These are phyloP conservation scores for Mimosa pudica DNA, from an alignment of 306 rosid species.

Conservation along the genomic window DNA sequence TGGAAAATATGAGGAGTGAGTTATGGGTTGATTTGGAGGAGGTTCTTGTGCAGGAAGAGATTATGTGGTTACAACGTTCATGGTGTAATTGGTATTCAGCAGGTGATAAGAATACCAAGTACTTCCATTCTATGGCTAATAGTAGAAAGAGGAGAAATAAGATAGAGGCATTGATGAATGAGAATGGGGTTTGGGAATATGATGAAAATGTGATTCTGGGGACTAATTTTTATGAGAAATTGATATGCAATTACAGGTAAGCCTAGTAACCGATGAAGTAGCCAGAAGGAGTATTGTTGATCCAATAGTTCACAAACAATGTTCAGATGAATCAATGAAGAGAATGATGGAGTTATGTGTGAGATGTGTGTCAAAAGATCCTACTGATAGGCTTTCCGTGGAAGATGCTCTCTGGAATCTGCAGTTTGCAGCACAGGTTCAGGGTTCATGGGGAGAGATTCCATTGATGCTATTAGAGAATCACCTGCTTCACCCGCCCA, in stretches of 20 bases:
- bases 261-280: constrained; percentile 66
- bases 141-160: too few species aligned
- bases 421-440: constrained; percentile 95
- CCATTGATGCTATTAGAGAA: constrained; percentile 42
- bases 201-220: too few species aligned
- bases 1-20: too few species aligned
- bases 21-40: too few species aligned
- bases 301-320: constrained; percentile 76
- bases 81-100: too few species aligned
- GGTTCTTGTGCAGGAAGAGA: too few species aligned
- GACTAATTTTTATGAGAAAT: background rate
- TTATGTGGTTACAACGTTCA: too few species aligned
- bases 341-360: constrained; percentile 87
- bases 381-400: constrained; percentile 71
- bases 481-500: constrained; percentile 47
- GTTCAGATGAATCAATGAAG: constrained; percentile 76
- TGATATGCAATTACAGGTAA: constrained; percentile 65
- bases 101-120: too few species aligned
- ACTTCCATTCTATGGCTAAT: too few species aligned
- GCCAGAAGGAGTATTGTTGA: constrained; percentile 83
- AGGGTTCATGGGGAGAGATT: constrained; percentile 58
- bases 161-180: too few species aligned
- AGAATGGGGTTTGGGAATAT: too few species aligned
- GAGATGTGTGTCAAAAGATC: constrained; percentile 67
- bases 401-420: constrained; percentile 94